Base-by-base conservation (phyloP, 2,329 filamentous ascomycete species). In the Fusarium sp. region DNA sequence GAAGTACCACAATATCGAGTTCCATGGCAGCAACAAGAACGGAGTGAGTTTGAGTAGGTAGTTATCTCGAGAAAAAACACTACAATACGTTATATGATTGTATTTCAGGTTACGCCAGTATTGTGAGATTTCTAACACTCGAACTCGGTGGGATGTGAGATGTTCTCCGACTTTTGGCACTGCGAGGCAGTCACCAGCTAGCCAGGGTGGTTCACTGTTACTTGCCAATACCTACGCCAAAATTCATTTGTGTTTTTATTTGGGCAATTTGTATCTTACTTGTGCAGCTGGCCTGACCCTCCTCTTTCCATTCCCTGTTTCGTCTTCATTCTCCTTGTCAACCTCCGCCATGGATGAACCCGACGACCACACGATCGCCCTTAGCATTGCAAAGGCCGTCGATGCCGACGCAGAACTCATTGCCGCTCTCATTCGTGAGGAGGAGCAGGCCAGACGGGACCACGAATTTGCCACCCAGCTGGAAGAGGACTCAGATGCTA, bases 401-500 rank as follows among this genome's bases (percentile, higher is more conserved):
- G 44, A 63, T 2, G 9, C 31, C 5, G 61, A 63, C 0, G 61
- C 31, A 0, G 25, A 6, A 0, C 15, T 63, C 0, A 44, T 63
- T 7, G 25, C 33, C 4, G 2, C 46, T 4, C 14, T 51, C 16
- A 27, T 48, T 1, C n/a, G 10, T 31, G 61, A 63, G 1, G 31
- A 63, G 0, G 41, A 48, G 2, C 57, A 52, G 15, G 10, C 23
- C 0, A 16, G 12, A 5, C 3, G 18, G 10, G 57, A 44, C 10
- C 0, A 0, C 5, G 35, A 51, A 1, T 15, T 62, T 0, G 44
- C 44, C 0, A n/a, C 0, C 1, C 21, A n/a, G 16, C 21, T 38
- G 3, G 14, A 5, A 3, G 0, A 21, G 1, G 0, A 51, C 18
- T 0, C 31, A 16, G 1, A 35, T 51, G 31, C 31, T 4, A 21